Evolutionary conservation across 1,284 basidiomycete genomes (phyloP).

Genomic region (Ustilago loliicola): DNA sequence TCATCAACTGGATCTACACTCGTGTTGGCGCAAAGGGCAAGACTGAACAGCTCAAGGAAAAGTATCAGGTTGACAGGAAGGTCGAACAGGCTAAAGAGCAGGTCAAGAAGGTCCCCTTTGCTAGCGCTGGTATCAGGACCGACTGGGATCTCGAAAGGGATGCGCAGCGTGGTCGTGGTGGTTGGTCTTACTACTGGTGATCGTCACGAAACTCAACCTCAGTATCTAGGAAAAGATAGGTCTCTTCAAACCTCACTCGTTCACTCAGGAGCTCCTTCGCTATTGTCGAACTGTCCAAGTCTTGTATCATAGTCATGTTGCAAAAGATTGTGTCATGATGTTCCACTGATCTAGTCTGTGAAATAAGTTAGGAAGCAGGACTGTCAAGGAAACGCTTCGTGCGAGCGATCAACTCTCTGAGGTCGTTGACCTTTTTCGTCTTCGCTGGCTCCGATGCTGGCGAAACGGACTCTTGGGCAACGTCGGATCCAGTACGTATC

Average conservation of each 20-base stretch:
- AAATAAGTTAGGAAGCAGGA: not conserved
- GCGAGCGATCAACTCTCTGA: constrained; percentile 32
- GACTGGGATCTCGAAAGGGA: constrained; percentile 55
- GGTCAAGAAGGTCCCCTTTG: constrained; percentile 58
- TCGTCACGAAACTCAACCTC: too few relatives aligned
- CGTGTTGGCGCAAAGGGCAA: constrained; percentile 51
- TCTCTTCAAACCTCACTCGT: too few relatives aligned
- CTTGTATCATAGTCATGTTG: not conserved
- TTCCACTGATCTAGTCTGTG: not conserved
- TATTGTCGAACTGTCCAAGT: not conserved
- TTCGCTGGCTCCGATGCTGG: not conserved
- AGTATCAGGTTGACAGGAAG: constrained; percentile 48
- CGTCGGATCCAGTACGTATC: not conserved
- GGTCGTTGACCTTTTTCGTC: constrained; percentile 15
- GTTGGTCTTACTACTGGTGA: constrained; percentile 53
- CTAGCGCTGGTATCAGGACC: constrained; percentile 58
- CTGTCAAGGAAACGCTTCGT: constrained; percentile 37
- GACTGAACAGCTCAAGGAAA: constrained; percentile 40
- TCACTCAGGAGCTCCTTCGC: too few relatives aligned
- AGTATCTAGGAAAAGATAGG: too few relatives aligned
- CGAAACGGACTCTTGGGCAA: not conserved
- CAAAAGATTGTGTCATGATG: not conserved
- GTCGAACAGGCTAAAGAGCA: constrained; percentile 47
- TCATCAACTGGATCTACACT: constrained; percentile 55
- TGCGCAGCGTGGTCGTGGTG: constrained; percentile 40